phyloP scores from a whole-genome alignment of 2,329 filamentous ascomycete species.

The Aureobasidium leucospermi region DNA sequence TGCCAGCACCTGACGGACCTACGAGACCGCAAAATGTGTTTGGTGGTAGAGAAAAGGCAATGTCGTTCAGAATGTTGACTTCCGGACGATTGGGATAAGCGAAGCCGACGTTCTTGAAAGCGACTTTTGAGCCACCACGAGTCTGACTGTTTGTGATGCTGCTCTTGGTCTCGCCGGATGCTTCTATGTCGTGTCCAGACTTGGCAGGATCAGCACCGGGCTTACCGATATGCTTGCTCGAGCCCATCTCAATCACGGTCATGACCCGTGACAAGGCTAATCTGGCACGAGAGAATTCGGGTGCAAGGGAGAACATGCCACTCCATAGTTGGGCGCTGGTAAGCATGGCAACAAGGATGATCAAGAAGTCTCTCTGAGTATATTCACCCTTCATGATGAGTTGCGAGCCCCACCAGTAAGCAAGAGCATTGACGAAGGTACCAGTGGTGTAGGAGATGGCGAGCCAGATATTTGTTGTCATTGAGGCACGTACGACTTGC shows the following conservation, averaged over 20 bases:
- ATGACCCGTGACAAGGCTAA: neutral
- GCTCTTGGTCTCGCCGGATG: neutral
- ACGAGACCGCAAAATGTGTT: slow-evolving; percentile 28
- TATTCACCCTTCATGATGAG: neutral
- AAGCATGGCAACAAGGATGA: neutral
- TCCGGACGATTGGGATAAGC: neutral
- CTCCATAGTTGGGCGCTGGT: neutral
- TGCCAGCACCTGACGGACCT: slow-evolving; percentile 38
- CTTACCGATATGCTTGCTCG: neutral
- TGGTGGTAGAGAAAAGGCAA: neutral
- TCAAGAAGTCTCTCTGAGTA: neutral
- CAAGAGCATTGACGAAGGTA: neutral
- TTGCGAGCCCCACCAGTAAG: neutral
- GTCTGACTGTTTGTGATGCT: neutral
- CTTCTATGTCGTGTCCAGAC: neutral
- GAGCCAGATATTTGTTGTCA: neutral
- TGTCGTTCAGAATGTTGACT: neutral
- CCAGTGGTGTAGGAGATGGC: neutral
- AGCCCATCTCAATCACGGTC: neutral
- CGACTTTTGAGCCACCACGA: neutral
- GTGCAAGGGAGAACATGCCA: neutral
- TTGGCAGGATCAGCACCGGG: neutral
- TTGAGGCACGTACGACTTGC: neutral
- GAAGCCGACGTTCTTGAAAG: neutral
- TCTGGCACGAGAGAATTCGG: neutral